These are phyloP conservation scores for Penicillium corylophilum DNA, from an alignment of 2,329 filamentous ascomycete genomes.

Conservation along the genomic window DNA sequence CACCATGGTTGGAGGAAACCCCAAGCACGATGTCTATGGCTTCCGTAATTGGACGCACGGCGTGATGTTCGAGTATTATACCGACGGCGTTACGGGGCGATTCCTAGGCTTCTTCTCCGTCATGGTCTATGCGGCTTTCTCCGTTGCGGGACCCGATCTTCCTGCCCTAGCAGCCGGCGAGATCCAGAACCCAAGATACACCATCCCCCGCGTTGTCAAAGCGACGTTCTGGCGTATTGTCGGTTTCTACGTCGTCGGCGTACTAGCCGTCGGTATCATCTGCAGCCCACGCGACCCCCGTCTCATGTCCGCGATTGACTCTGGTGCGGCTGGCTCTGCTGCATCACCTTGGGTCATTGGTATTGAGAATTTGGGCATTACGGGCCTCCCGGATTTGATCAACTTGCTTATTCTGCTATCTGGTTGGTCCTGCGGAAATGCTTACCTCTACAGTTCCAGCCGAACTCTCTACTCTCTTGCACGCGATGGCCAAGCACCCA, in stretches of 20 bases:
- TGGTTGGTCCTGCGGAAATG: constrained; percentile 68
- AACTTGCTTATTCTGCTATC: constrained; percentile 73
- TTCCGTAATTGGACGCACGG: constrained; percentile 65
- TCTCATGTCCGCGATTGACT: constrained; percentile 58
- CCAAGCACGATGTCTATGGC: constrained; percentile 65
- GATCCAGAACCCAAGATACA: constrained; percentile 65
- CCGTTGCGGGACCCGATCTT: constrained; percentile 63
- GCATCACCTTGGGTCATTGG: constrained; percentile 73
- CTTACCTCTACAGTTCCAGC: constrained; percentile 58
- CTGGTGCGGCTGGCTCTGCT: constrained; percentile 61
- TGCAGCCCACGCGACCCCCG: constrained; percentile 64
- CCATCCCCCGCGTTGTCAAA: constrained; percentile 71
- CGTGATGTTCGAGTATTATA: constrained; percentile 65
- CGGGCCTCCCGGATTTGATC: constrained; percentile 67
- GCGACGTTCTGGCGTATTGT: constrained; percentile 76
- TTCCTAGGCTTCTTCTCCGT: constrained; percentile 73
- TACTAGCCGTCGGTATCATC: constrained; percentile 66
- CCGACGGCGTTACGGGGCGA: constrained; percentile 61
- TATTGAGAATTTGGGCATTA: constrained; percentile 64
- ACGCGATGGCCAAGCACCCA: constrained; percentile 52
- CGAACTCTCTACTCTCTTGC: constrained; percentile 51
- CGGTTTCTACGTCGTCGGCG: constrained; percentile 71
- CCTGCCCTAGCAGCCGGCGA: constrained; percentile 62
- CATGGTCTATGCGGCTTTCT: constrained; percentile 66
- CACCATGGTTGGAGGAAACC: constrained; percentile 78